These are phyloP conservation scores for Leishmania arabica DNA, from an alignment of 208 protist genomes.

Conservation along the genomic window DNA sequence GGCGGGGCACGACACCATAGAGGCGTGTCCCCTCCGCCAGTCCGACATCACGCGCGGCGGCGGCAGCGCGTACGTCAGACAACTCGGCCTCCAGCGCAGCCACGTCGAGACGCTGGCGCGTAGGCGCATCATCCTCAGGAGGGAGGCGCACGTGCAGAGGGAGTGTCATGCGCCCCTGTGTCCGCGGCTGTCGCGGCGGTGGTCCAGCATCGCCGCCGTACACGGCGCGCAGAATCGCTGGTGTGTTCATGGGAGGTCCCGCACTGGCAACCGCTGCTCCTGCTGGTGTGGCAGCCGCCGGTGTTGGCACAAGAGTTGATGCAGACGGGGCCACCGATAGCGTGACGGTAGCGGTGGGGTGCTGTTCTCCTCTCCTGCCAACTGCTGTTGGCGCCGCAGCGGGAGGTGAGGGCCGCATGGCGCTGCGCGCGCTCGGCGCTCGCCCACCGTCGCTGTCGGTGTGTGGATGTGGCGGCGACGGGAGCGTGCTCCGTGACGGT, in stretches of 20 bases:
- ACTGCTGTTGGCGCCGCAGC: background rate
- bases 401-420: background rate
- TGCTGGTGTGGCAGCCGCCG: background rate
- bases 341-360: background rate
- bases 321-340: background rate
- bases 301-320: background rate
- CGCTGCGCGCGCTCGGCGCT: background rate
- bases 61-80: constrained; percentile 6
- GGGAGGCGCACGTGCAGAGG: constrained; percentile 25
- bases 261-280: background rate
- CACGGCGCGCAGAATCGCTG: constrained; percentile 15
- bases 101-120: background rate
- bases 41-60: constrained; percentile 13
- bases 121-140: constrained; percentile 15
- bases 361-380: background rate
- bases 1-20: constrained; percentile 14
- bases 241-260: background rate
- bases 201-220: constrained; percentile 4
- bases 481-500: background rate
- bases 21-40: constrained; percentile 16
- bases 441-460: background rate
- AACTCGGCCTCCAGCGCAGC: constrained; percentile 4
- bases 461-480: background rate
- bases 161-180: constrained; percentile 17
- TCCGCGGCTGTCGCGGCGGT: background rate